phyloP scores from a whole-genome alignment of 805 yeast genomes.

The Komagataella ulmi region DNA sequence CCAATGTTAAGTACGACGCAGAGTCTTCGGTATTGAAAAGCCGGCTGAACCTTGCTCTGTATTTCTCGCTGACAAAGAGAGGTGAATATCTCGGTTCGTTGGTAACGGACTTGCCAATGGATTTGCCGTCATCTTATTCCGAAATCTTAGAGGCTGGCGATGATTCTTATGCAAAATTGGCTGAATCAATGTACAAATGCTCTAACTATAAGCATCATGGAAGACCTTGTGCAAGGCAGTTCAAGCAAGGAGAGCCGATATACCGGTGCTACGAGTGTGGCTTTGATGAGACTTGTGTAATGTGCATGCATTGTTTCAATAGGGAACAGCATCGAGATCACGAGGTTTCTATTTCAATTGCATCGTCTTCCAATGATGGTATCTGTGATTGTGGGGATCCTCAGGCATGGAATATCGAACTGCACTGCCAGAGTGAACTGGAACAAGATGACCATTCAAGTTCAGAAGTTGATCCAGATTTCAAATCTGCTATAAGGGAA shows the following conservation, averaged over 20 bases:
- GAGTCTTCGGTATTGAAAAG: background rate
- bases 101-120: conserved; percentile 1
- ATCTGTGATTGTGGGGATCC: conserved; percentile 68
- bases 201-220: conserved; percentile 26
- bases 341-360: conserved; percentile 38
- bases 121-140: background rate
- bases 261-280: conserved; percentile 71
- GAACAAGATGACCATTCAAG: conserved; percentile 3
- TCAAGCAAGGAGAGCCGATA: conserved; percentile 49
- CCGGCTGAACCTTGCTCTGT: conserved; percentile 10
- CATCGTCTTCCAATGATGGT: conserved; percentile 35
- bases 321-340: conserved; percentile 56
- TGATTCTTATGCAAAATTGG: background rate
- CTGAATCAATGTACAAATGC: background rate
- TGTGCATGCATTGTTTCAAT: conserved; percentile 64
- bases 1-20: background rate
- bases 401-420: conserved; percentile 41
- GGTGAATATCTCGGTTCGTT: conserved; percentile 19
- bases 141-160: background rate
- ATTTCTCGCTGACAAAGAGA: conserved; percentile 20
- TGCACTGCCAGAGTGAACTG: conserved; percentile 34
- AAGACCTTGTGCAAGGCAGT: conserved; percentile 57
- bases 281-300: conserved; percentile 64
- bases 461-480: conserved; percentile 2
- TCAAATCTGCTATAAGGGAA: conserved; percentile 10